Evolutionary conservation across 2,329 filamentous ascomycete species (phyloP).

Genomic region (Fusarium continuum): DNA sequence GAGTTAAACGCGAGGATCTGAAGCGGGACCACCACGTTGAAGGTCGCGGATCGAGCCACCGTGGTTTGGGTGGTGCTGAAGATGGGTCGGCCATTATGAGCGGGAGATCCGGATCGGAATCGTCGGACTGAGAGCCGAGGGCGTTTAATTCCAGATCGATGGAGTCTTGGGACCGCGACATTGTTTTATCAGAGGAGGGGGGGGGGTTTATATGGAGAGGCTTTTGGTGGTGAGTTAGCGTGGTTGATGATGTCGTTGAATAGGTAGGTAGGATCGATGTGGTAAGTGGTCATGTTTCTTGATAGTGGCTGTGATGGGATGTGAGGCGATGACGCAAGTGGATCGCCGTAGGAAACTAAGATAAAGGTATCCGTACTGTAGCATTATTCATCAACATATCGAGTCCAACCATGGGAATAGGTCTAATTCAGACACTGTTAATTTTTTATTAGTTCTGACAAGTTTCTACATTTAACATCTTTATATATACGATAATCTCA

Average conservation of each 20-base stretch:
- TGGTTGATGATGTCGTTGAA: neutral
- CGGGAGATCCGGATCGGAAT: constrained; percentile 31
- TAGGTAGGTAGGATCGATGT: neutral
- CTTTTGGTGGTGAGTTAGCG: neutral
- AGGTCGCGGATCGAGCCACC: constrained; percentile 37
- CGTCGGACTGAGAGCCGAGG: constrained; percentile 4
- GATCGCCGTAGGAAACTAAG: neutral
- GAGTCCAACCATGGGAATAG: too few species aligned
- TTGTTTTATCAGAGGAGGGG: neutral
- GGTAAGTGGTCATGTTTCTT: neutral
- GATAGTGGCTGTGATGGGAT: constrained; percentile 9
- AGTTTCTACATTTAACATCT: too few species aligned
- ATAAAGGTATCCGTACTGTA: neutral
- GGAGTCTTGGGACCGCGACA: constrained; percentile 10
- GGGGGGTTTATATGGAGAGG: neutral
- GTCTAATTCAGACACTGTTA: too few species aligned
- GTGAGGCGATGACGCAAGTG: constrained; percentile 28
- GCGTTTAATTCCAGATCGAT: constrained; percentile 26
- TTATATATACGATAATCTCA: too few species aligned
- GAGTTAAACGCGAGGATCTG: constrained; percentile 22
- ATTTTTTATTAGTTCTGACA: too few species aligned
- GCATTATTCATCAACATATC: neutral
- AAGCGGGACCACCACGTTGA: constrained; percentile 16
- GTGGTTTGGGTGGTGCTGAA: constrained; percentile 31
- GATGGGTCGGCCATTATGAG: constrained; percentile 23